These are phyloP conservation scores for Solanum sparsipilum DNA, from an alignment of 257 asterid genomes.

Conservation along the genomic window DNA sequence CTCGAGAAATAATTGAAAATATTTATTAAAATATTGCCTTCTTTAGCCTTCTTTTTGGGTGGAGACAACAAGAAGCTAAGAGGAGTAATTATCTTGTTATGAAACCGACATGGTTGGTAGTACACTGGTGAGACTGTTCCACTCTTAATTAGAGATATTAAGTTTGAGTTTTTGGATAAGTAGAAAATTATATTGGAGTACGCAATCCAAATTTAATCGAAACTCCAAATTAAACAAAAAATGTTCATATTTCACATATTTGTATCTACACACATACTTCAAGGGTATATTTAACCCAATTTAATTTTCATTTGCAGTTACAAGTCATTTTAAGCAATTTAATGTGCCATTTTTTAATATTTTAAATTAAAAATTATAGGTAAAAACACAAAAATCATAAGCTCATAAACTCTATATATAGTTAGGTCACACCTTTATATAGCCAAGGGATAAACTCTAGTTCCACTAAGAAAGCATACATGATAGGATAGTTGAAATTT, in stretches of 20 bases:
- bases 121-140: rapidly evolving
- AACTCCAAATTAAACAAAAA: no score
- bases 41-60: not conserved
- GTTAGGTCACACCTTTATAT: not conserved
- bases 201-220: no score
- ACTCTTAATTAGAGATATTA: no score
- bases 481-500: not conserved
- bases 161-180: not conserved
- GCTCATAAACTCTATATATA: no score
- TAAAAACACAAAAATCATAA: not conserved
- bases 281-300: not conserved
- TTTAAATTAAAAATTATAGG: not conserved
- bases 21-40: not conserved
- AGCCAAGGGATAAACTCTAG: not conserved
- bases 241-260: not conserved
- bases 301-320: no score
- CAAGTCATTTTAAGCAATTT: not conserved
- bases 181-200: no score
- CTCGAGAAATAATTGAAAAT: not conserved
- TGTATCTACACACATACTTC: not conserved
- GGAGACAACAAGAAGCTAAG: not conserved
- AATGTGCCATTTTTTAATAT: not conserved
- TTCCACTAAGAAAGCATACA: not conserved
- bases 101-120: not conserved
- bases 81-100: not conserved